Evolutionary conservation across 108 stramenopile species (phyloP), one percentile per base, ranked within the genome.

Genomic region (Stephanodiscus minutulus): DNA sequence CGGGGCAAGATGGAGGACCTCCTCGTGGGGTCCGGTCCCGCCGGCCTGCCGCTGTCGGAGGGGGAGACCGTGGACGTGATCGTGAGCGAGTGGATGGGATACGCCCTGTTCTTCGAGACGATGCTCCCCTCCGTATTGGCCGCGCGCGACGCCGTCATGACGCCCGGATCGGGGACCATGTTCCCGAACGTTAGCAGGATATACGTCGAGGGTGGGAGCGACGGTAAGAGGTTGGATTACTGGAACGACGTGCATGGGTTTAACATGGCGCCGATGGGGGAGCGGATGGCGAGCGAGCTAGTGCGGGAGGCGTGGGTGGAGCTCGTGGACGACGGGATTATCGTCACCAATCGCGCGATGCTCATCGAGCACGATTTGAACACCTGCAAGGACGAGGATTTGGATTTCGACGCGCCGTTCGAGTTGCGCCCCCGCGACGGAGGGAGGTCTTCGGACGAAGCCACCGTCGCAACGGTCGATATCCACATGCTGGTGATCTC

Each of bases 11-110:
- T 86, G 21, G 96, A 96, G 58, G 82, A 83, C 48, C 63, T 94
- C 9, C 65, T 88, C 58, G 67, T 83, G 57, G 64, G 65, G 29
- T 56, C 64, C 64, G 35, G 65, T 28, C 61, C 31, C 39, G 54
- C 31, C 39, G 54, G 52, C 27, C 43, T 85, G 11, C 84, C 84
- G 28, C 54, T 82, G 49, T 36, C 43, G 13, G 54, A 74, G 15
- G 82, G 78, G 15, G 74, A 82, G 44, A 64, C 87, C 31, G 88
- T 93, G 15, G 96, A 96, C 69, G 81, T 95, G 44, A 91, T 96
- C 64, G 86, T 96, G 11, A 90, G 88, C 37, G 96, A 96, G 76
- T 95, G 93, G 93, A 96, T 96, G 91, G 96, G 96, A 56, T 97
- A 95, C 84, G 90, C 87, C 27, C 82, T 96, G 25, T 84, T 97